These are phyloP conservation scores for Neofusicoccum ribis DNA, from an alignment of 2,329 filamentous ascomycete species.

Conservation along the genomic window DNA sequence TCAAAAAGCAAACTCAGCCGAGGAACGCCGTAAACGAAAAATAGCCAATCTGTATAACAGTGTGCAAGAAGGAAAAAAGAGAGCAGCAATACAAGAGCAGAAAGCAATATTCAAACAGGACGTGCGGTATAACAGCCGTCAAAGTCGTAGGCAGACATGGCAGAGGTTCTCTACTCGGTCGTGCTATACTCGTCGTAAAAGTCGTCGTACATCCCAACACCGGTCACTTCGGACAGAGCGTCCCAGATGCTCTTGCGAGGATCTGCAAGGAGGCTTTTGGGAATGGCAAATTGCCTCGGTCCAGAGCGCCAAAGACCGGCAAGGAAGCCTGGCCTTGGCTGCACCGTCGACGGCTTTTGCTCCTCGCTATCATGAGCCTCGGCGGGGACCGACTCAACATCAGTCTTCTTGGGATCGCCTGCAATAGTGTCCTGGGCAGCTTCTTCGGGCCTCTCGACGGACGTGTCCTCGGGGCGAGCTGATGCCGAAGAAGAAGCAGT, in stretches of 20 bases:
- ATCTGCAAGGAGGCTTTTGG: background rate
- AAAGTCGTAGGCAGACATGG: background rate
- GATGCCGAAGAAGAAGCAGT: background rate
- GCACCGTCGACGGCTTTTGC: background rate
- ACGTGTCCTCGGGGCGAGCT: background rate
- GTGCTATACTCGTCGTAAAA: constrained; percentile 13
- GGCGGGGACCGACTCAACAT: background rate
- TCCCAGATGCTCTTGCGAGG: constrained; percentile 19
- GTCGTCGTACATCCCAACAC: constrained; percentile 16
- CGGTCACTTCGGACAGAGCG: constrained; percentile 5
- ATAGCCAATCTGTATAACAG: constrained; percentile 1
- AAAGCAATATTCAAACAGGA: background rate
- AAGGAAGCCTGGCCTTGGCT: constrained; percentile 4
- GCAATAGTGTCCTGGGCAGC: background rate
- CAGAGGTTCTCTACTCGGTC: background rate
- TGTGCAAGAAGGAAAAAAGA: background rate
- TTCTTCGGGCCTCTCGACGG: background rate
- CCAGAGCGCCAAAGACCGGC: background rate
- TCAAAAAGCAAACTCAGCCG: background rate
- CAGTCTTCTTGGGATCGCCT: background rate
- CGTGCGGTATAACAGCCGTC: background rate
- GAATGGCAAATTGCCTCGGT: background rate
- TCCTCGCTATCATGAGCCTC: background rate
- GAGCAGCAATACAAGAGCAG: constrained; percentile 7
- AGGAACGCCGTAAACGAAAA: background rate